These are phyloP conservation scores for Leishmania tropica DNA, from an alignment of 208 protist genomes.

Conservation along the genomic window DNA sequence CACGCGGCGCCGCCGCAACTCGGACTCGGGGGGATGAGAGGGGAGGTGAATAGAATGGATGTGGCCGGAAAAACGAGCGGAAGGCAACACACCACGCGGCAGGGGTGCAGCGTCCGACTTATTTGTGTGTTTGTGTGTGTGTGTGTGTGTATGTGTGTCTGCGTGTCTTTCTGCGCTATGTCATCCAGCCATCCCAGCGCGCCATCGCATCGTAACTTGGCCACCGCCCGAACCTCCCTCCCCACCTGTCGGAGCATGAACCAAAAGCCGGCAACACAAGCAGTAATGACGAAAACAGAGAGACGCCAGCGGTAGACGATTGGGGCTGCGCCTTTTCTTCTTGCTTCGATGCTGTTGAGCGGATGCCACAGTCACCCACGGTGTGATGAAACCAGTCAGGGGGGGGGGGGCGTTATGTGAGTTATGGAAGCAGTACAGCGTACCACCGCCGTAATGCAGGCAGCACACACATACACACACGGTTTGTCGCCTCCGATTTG, in stretches of 20 bases:
- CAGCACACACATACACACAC: not conserved
- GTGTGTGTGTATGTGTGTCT: not conserved
- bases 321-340: not conserved
- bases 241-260: not conserved
- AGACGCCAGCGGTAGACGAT: not conserved
- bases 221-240: not conserved
- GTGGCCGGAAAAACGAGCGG: not conserved
- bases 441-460: not conserved
- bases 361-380: not conserved
- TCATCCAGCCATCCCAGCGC: not conserved
- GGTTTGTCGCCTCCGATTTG: not conserved
- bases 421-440: not conserved
- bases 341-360: not conserved
- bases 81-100: not conserved
- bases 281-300: not conserved
- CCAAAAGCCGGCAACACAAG: not conserved
- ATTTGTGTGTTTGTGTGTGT: not conserved
- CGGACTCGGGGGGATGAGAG: not conserved
- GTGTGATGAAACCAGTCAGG: not conserved
- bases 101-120: not conserved
- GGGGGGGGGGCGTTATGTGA: not conserved
- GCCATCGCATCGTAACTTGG: not conserved
- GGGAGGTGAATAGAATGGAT: not conserved
- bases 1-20: constrained; percentile 10
- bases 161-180: not conserved